A percentile compares a stretch with the other conserved stretches of the same genome.
Conservation (phyloP, 2,329 filamentous ascomycete genomes). For the Beauveria pseudobassiana region DNA sequence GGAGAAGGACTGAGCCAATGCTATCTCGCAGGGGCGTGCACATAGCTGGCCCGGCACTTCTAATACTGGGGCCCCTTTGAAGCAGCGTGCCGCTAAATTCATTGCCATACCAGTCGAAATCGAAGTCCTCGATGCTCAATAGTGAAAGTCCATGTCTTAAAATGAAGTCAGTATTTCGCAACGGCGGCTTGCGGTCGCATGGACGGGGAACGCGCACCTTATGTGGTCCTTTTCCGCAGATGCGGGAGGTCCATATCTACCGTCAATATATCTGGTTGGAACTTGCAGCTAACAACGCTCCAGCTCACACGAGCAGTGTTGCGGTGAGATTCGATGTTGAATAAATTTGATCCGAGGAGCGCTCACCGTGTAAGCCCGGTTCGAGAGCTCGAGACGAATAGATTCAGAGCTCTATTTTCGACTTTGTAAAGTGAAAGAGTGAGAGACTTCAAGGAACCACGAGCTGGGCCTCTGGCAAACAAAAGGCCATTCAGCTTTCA, state of each 20-base stretch:
- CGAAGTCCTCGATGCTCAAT: background rate
- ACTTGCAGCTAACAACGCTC: background rate
- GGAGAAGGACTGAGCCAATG: background rate
- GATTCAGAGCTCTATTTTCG: background rate
- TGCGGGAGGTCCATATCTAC: slow-evolving; percentile 2
- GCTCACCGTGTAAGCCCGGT: background rate
- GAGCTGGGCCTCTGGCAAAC: background rate
- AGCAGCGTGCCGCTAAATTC: background rate
- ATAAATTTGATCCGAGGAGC: background rate
- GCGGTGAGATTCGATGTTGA: background rate
- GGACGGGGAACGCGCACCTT: background rate
- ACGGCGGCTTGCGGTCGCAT: background rate
- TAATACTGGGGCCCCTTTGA: background rate
- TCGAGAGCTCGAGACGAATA: background rate
- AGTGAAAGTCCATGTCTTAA: slow-evolving; percentile 8
- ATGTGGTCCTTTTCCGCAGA: slow-evolving; percentile 1
- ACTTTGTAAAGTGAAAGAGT: background rate
- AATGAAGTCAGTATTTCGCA: background rate
- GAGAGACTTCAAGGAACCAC: background rate
- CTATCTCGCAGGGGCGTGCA: background rate
- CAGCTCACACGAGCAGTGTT: background rate
- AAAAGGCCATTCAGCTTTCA: slow-evolving; percentile 6
- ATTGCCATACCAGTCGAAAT: background rate
- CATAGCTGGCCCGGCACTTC: background rate
- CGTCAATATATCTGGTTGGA: background rate